Evolutionary conservation across 148 eudicot species (phyloP).

Genomic region (Persicaria maculosa): DNA sequence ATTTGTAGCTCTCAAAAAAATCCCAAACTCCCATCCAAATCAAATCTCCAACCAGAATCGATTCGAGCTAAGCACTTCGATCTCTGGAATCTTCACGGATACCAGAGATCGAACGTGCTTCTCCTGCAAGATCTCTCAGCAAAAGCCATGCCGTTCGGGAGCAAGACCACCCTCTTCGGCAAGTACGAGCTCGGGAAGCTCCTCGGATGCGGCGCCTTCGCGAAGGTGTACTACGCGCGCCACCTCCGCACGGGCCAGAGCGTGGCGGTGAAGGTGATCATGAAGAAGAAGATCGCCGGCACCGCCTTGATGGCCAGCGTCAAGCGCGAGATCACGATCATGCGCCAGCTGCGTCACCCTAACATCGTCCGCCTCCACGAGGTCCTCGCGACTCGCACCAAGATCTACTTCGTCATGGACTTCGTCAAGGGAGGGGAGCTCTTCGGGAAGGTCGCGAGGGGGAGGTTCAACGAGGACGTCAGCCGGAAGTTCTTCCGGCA

Average conservation of each 20-base stretch:
- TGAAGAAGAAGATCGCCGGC: constrained; percentile 31
- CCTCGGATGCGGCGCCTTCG: constrained; percentile 62
- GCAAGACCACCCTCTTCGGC: constrained; percentile 21
- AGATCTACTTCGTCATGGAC: constrained; percentile 61
- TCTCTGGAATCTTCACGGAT: constrained; percentile 10
- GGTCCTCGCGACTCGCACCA: constrained; percentile 54
- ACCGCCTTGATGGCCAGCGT: constrained; percentile 28
- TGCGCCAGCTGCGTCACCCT: constrained; percentile 53
- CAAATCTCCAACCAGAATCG: not conserved
- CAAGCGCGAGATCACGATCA: constrained; percentile 52
- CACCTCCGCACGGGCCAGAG: constrained; percentile 35
- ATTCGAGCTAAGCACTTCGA: constrained; percentile 3
- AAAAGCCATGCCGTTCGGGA: not conserved
- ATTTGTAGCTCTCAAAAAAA: not conserved
- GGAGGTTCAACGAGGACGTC: constrained; percentile 56
- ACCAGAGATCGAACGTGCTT: constrained; percentile 11
- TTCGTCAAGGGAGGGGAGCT: constrained; percentile 73
- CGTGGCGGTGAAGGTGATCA: constrained; percentile 55
- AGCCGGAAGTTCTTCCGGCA: constrained; percentile 67
- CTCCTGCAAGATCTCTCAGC: not conserved
- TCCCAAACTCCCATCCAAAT: not conserved
- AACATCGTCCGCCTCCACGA: constrained; percentile 52
- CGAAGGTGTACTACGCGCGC: constrained; percentile 66
- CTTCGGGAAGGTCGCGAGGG: constrained; percentile 43
- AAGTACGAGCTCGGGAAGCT: constrained; percentile 63